Evolutionary conservation across 176 grass and related monocot genomes (phyloP).

Genomic region (Triticum turgidum): DNA sequence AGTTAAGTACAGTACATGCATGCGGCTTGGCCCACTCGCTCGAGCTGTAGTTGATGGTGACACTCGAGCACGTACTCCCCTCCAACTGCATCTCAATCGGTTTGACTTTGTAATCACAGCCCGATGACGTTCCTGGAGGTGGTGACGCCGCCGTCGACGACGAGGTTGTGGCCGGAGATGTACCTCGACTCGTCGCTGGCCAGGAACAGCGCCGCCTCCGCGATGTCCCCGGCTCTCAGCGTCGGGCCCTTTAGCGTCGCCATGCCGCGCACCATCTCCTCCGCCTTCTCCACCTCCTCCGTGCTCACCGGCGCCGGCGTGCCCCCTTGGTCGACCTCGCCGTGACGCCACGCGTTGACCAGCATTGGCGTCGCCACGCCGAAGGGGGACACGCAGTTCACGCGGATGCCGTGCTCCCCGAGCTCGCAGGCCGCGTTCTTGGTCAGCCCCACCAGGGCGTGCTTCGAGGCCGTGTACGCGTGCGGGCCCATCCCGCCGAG

Average conservation of each 20-base stretch:
- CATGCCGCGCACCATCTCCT: constrained; percentile 27
- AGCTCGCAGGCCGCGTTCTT: constrained; percentile 10
- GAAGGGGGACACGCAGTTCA: no score
- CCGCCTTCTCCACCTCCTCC: constrained; percentile 34
- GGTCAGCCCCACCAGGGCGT: constrained; percentile 43
- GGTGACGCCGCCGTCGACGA: constrained; percentile 55
- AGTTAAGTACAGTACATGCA: background rate
- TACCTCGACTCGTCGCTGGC: constrained; percentile 53
- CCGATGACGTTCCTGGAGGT: constrained; percentile 41
- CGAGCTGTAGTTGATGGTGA: background rate
- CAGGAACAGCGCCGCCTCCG: constrained; percentile 51
- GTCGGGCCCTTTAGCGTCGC: constrained; percentile 41
- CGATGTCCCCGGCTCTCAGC: constrained; percentile 30
- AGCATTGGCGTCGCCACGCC: no score
- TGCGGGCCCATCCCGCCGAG: constrained; percentile 41
- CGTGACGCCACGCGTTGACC: no score
- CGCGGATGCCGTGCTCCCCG: no score
- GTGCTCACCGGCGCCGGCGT: no score
- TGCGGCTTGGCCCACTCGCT: background rate
- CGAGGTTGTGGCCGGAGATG: constrained; percentile 53
- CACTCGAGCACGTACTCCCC: background rate
- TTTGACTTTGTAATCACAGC: background rate
- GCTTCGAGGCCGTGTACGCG: constrained; percentile 41
- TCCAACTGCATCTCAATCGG: background rate
- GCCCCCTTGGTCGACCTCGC: no score